Evolutionary conservation across 345 rosid genomes (phyloP).

Genomic region (Salix caprea): DNA sequence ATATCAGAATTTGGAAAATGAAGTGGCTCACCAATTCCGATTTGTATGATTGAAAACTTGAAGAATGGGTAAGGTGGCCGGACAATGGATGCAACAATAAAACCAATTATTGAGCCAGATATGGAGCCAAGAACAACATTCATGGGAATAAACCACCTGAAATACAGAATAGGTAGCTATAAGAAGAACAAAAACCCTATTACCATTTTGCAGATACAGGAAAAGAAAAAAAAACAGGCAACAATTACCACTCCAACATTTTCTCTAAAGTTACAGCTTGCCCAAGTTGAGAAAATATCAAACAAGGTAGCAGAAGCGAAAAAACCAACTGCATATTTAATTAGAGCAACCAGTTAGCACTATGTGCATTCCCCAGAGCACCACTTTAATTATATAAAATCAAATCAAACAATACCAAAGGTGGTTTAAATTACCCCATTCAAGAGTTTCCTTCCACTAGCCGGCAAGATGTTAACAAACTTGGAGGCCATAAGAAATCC

Average conservation of each 20-base stretch:
- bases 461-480: slow-evolving; percentile 83
- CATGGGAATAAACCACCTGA: slow-evolving; percentile 98
- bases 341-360: not conserved
- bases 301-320: slow-evolving; percentile 92
- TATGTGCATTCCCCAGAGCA: not conserved
- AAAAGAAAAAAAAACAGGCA: not conserved
- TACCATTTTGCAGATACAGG: not conserved
- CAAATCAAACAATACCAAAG: too few relatives aligned
- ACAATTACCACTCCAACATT: slow-evolving; percentile 72
- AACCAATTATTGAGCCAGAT: slow-evolving; percentile 80
- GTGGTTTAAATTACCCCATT: slow-evolving; percentile 59
- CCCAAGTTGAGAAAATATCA: slow-evolving; percentile 96
- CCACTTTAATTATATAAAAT: not conserved
- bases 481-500: slow-evolving; percentile 99
- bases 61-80: slow-evolving; percentile 95
- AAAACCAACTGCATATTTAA: slow-evolving; percentile 67
- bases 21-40: slow-evolving; percentile 70
- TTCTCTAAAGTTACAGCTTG: slow-evolving; percentile 82
- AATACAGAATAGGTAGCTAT: slow-evolving; percentile 8
- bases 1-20: not conserved
- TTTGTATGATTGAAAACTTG: slow-evolving; percentile 82
- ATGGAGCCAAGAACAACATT: slow-evolving; percentile 71
- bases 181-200: not conserved
- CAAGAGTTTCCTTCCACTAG: slow-evolving; percentile 79
- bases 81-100: slow-evolving; percentile 51